phyloP scores from a whole-genome alignment of 352 stramenopile genomes.

The Pythium grandisporangium region DNA sequence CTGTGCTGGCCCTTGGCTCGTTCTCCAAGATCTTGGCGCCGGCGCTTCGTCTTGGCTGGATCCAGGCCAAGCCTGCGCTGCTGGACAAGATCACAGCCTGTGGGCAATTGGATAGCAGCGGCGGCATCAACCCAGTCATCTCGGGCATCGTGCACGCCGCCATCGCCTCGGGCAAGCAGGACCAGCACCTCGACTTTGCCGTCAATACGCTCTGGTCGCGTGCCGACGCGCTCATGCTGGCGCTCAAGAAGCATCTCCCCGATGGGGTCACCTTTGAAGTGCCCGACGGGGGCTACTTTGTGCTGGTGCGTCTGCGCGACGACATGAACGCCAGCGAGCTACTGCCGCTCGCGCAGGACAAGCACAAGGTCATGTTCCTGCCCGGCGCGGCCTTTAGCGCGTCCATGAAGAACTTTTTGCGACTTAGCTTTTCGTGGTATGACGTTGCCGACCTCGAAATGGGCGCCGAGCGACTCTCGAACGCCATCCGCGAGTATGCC shows the following conservation, averaged over 20 bases:
- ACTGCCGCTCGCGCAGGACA: constrained; percentile 63
- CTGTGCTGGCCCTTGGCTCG: constrained; percentile 84
- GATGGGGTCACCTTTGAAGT: constrained; percentile 61
- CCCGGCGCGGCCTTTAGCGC: constrained; percentile 74
- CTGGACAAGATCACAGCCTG: constrained; percentile 67
- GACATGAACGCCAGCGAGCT: constrained; percentile 69
- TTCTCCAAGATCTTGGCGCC: constrained; percentile 95
- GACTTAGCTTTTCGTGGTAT: constrained; percentile 86
- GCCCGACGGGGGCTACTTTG: constrained; percentile 84
- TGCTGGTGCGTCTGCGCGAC: constrained; percentile 74
- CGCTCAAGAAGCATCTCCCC: constrained; percentile 54
- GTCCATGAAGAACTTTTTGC: constrained; percentile 85
- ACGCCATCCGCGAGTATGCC: constrained; percentile 60
- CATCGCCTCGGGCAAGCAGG: constrained; percentile 57
- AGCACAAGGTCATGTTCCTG: constrained; percentile 86
- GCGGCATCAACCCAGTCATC: constrained; percentile 90
- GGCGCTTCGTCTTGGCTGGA: constrained; percentile 87
- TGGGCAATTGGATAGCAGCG: constrained; percentile 88
- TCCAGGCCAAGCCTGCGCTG: constrained; percentile 63
- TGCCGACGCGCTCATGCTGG: constrained; percentile 66
- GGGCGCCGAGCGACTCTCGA: constrained; percentile 57
- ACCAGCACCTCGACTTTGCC: constrained; percentile 69
- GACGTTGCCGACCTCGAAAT: constrained; percentile 69
- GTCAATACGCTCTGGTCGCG: constrained; percentile 66
- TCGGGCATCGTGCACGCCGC: constrained; percentile 79